Evolutionary conservation across 164 flowering plant genomes (phyloP).

Genomic region (Malania oleifera): DNA sequence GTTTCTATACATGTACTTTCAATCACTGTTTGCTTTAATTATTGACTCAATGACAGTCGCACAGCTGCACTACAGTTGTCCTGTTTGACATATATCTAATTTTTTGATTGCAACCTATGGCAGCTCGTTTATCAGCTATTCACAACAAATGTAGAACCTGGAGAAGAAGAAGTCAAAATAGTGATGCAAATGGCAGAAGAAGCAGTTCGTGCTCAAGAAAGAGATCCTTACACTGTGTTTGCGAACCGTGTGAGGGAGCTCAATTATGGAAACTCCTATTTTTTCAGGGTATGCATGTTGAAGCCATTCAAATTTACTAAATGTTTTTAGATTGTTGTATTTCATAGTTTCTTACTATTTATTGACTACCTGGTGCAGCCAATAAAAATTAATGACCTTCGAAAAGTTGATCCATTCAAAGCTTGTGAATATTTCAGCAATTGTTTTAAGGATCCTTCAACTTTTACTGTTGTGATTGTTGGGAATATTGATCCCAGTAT

Average conservation of each 20-base stretch:
- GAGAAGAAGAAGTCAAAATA: slow-evolving; percentile 81
- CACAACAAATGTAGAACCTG: slow-evolving; percentile 67
- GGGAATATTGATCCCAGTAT: slow-evolving; percentile 73
- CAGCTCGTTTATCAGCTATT: slow-evolving; percentile 96
- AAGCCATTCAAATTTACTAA: background rate
- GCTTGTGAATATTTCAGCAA: slow-evolving; percentile 84
- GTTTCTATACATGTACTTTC: too few species aligned
- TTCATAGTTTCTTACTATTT: slow-evolving; percentile 1
- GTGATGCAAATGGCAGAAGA: slow-evolving; percentile 98
- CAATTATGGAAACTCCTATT: slow-evolving; percentile 89
- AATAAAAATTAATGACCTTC: slow-evolving; percentile 59
- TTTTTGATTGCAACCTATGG: background rate
- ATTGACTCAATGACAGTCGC: background rate
- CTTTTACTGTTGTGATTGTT: slow-evolving; percentile 83
- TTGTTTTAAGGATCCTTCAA: slow-evolving; percentile 92
- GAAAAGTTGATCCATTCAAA: slow-evolving; percentile 67
- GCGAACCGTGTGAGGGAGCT: slow-evolving; percentile 93
- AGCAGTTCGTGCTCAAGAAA: slow-evolving; percentile 85
- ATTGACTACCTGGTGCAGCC: slow-evolving; percentile 48
- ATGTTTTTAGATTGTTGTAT: background rate
- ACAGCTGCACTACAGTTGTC: background rate
- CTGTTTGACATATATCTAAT: background rate
- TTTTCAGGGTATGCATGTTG: slow-evolving; percentile 63
- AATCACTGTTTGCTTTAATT: background rate
- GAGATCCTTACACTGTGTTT: slow-evolving; percentile 94